Evolutionary conservation across 257 asterid genomes (phyloP).

Genomic region (Lycium barbarum): DNA sequence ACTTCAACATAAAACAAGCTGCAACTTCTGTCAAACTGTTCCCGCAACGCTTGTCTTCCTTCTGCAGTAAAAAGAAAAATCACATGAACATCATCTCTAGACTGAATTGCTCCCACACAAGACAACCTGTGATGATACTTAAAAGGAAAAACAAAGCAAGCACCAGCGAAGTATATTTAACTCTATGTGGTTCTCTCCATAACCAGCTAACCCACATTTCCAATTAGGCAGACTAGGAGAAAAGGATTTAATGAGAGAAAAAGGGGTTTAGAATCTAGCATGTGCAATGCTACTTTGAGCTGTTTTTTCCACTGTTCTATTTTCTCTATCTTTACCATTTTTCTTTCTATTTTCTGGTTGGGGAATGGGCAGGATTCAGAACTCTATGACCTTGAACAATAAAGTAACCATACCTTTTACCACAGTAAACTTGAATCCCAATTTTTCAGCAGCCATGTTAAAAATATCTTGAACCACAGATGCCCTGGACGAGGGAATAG

Average conservation of each 20-base stretch:
- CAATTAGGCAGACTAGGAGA: background rate
- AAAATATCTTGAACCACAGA: constrained; percentile 75
- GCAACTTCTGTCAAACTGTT: constrained; percentile 59
- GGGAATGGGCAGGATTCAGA: background rate
- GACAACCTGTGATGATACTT: background rate
- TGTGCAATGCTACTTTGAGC: constrained; percentile 10
- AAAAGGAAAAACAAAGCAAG: background rate
- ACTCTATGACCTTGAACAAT: background rate
- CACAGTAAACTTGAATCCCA: constrained; percentile 74
- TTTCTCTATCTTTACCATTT: background rate
- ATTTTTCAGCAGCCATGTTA: constrained; percentile 82
- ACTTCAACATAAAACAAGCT: constrained; percentile 90
- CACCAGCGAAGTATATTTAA: background rate
- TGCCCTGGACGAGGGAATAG: constrained; percentile 78
- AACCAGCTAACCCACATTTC: background rate
- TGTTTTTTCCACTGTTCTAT: background rate
- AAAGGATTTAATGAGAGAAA: background rate
- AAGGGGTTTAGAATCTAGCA: constrained; percentile 28
- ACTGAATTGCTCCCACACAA: background rate
- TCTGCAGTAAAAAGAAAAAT: constrained; percentile 53
- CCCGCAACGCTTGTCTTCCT: constrained; percentile 61
- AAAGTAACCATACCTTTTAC: constrained; percentile 49
- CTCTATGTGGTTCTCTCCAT: background rate
- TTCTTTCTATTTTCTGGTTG: constrained; percentile 15
- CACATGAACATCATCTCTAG: constrained; percentile 6